Percentiles rank a stretch among this genome's conserved stretches.
These are phyloP conservation scores for Dactylorhiza incarnata DNA, from an alignment of 106 monocot genomes.

Conservation along the genomic window DNA sequence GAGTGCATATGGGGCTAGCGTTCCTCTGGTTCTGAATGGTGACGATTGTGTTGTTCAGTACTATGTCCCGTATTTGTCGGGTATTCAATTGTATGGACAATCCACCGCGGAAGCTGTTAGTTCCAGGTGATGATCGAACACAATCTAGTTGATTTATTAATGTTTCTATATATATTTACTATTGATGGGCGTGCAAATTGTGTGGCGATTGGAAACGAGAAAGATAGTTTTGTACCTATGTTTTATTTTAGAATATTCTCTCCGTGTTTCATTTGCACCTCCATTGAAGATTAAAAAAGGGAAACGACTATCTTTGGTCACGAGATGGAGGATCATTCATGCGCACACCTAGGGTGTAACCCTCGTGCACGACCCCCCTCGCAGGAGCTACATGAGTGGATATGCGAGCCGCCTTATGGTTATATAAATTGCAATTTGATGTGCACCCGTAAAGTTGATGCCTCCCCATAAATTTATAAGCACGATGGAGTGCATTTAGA, in stretches of 20 bases:
- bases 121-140: conserved; percentile 22
- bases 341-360: too few species aligned
- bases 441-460: too few species aligned
- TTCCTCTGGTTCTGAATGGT: conserved; percentile 50
- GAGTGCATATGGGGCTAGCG: conserved; percentile 73
- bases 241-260: background rate
- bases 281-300: background rate
- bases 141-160: background rate
- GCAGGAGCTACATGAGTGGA: too few species aligned
- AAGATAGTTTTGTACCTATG: background rate
- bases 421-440: too few species aligned
- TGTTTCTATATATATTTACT: background rate
- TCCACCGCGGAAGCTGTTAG: conserved; percentile 4
- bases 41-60: conserved; percentile 56
- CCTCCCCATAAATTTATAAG: too few species aligned
- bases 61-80: conserved; percentile 74
- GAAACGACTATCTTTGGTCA: background rate
- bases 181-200: background rate
- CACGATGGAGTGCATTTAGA: too few species aligned
- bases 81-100: conserved; percentile 58
- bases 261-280: background rate
- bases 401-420: too few species aligned
- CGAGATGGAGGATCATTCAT: background rate
- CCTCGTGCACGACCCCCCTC: too few species aligned
- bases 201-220: background rate